phyloP scores from a whole-genome alignment of 495 filamentous ascomycete genomes.

The Aspergillus haitiensis region DNA sequence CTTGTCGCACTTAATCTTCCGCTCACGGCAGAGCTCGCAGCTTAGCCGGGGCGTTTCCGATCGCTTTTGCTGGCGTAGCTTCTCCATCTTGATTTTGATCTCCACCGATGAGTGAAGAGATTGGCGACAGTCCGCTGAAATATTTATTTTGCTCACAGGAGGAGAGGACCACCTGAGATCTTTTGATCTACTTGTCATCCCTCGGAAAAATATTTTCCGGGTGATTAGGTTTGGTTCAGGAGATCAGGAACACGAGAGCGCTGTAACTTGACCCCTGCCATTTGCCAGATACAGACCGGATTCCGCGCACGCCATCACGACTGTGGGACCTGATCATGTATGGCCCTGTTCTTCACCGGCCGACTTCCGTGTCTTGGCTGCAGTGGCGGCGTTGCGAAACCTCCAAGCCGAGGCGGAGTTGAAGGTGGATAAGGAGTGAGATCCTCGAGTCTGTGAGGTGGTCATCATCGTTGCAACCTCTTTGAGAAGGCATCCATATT shows the following conservation, averaged over 20 bases:
- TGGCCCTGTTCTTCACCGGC: neutral
- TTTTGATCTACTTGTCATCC: neutral
- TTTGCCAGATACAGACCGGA: neutral
- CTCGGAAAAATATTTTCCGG: neutral
- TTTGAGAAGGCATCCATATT: neutral
- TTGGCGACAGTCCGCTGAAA: neutral
- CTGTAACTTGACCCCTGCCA: neutral
- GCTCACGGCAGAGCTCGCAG: conserved; percentile 32
- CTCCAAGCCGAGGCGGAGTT: neutral
- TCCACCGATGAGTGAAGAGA: neutral
- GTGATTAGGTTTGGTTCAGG: neutral
- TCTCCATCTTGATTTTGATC: neutral
- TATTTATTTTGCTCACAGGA: neutral
- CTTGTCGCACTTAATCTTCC: conserved; percentile 78
- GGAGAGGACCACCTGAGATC: neutral
- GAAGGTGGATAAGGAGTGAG: neutral
- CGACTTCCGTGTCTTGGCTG: no score
- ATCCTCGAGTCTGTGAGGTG: neutral
- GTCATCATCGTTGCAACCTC: neutral
- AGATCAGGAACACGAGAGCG: neutral
- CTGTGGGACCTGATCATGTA: neutral
- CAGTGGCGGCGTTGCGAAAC: neutral
- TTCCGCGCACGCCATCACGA: neutral
- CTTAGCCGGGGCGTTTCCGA: conserved; percentile 25
- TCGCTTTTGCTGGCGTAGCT: neutral